These are phyloP conservation scores for Microstegium vimineum DNA, from an alignment of 176 grass and related monocot species.

Conservation along the genomic window DNA sequence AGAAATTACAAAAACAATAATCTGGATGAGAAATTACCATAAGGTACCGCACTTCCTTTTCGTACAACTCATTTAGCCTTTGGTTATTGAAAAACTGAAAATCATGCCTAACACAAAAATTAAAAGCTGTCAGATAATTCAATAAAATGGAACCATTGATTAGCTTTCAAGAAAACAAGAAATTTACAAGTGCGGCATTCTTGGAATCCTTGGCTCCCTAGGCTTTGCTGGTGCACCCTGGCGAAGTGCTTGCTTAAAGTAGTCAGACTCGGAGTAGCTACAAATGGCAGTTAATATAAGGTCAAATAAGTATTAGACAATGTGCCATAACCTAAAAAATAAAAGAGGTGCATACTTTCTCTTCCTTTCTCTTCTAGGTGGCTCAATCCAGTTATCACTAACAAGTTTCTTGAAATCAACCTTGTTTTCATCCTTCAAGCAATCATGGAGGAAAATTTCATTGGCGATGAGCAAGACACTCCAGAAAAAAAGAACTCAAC, in stretches of 20 bases:
- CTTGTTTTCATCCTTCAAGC: slow-evolving; percentile 84
- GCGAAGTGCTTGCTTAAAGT: slow-evolving; percentile 95
- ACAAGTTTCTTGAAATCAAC: slow-evolving; percentile 96
- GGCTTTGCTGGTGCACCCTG: slow-evolving; percentile 88
- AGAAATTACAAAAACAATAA: neutral
- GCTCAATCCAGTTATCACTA: slow-evolving; percentile 90
- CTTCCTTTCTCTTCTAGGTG: slow-evolving; percentile 93
- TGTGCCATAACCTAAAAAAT: neutral
- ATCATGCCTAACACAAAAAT: slow-evolving; percentile 63
- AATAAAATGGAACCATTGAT: neutral
- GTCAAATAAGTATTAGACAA: neutral
- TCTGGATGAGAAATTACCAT: slow-evolving; percentile 51
- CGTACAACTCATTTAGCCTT: slow-evolving; percentile 88
- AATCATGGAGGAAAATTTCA: slow-evolving; percentile 18
- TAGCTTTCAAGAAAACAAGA: neutral
- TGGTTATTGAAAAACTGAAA: slow-evolving; percentile 99
- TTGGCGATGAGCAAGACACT: neutral
- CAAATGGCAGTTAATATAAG: slow-evolving; percentile 15
- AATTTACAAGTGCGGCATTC: slow-evolving; percentile 92
- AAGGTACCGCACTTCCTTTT: slow-evolving; percentile 97
- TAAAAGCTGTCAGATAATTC: neutral
- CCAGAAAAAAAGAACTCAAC: slow-evolving; percentile 20
- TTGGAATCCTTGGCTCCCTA: slow-evolving; percentile 83
- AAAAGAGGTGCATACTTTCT: slow-evolving; percentile 50
- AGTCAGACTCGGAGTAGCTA: slow-evolving; percentile 96